These are phyloP conservation scores for Lichtheimia ornata DNA, from an alignment of 371 early-diverging fungal genomes.

Conservation along the genomic window DNA sequence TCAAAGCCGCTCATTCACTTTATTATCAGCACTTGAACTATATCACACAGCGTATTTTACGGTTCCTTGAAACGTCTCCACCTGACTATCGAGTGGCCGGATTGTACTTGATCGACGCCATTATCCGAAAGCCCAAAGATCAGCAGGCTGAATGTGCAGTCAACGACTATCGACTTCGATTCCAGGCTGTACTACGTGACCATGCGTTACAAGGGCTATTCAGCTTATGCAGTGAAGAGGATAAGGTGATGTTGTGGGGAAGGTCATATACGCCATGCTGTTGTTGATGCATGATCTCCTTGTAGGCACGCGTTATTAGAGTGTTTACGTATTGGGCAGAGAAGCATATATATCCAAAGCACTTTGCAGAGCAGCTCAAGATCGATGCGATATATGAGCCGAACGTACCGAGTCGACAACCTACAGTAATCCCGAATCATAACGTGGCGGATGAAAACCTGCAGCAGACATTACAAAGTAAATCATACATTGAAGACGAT, in stretches of 20 bases:
- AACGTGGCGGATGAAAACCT: background rate
- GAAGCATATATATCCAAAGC: background rate
- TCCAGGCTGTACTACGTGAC: constrained; percentile 36
- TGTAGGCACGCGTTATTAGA: background rate
- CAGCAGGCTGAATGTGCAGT: constrained; percentile 13
- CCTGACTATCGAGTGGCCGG: constrained; percentile 63
- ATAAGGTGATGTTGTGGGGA: constrained; percentile 31
- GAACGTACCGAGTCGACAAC: background rate
- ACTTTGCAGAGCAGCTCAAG: background rate
- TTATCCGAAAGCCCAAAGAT: constrained; percentile 35
- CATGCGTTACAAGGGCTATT: constrained; percentile 30
- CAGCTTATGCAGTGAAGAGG: constrained; percentile 32
- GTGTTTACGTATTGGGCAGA: background rate
- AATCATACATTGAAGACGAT: too few species aligned
- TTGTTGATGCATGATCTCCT: background rate
- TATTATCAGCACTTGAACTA: constrained; percentile 50
- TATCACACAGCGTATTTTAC: constrained; percentile 46
- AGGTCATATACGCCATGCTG: too few species aligned
- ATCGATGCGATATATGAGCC: background rate
- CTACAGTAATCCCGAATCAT: background rate
- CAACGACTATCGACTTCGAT: constrained; percentile 34
- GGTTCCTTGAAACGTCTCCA: constrained; percentile 55
- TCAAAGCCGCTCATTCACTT: background rate
- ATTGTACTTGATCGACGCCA: constrained; percentile 68
- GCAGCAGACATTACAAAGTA: background rate